These are phyloP conservation scores for Trichomonascaceae sp. DNA, from an alignment of 1,139 yeast species.

Conservation along the genomic window DNA sequence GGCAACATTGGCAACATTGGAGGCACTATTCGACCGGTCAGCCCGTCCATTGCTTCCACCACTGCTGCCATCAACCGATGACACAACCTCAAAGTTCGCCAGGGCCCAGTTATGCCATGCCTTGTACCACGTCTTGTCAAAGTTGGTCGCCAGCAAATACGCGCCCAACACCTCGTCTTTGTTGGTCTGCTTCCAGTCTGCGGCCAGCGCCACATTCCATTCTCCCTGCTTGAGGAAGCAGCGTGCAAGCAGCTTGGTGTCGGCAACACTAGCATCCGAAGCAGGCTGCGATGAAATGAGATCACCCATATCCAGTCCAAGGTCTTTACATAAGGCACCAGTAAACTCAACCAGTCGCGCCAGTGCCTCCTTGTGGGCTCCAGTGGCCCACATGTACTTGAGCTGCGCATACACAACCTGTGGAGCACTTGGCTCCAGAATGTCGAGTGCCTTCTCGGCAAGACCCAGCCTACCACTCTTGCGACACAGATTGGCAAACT, in stretches of 20 bases:
- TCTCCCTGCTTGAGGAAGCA: constrained; percentile 97
- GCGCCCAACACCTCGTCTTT: constrained; percentile 78
- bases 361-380: constrained; percentile 76
- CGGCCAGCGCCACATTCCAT: constrained; percentile 81
- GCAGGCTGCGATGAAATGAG: constrained; percentile 80
- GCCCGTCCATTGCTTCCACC: no score
- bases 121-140: constrained; percentile 87
- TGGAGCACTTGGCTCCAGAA: constrained; percentile 59
- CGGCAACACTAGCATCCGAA: constrained; percentile 69
- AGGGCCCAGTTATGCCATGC: constrained; percentile 99
- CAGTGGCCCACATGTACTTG: constrained; percentile 95
- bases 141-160: constrained; percentile 84
- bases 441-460: constrained; percentile 82
- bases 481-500: constrained; percentile 90
- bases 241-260: constrained; percentile 79
- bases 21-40: no score
- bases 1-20: no score
- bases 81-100: constrained; percentile 90
- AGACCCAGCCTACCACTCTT: constrained; percentile 85
- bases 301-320: constrained; percentile 44
- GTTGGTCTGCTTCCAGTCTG: constrained; percentile 66
- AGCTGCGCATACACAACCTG: constrained; percentile 94
- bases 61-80: constrained; percentile 32
- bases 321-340: constrained; percentile 76
- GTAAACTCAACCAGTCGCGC: constrained; percentile 81